These are phyloP conservation scores for Irpex sp. DNA, from an alignment of 1,284 basidiomycete species.

Conservation along the genomic window DNA sequence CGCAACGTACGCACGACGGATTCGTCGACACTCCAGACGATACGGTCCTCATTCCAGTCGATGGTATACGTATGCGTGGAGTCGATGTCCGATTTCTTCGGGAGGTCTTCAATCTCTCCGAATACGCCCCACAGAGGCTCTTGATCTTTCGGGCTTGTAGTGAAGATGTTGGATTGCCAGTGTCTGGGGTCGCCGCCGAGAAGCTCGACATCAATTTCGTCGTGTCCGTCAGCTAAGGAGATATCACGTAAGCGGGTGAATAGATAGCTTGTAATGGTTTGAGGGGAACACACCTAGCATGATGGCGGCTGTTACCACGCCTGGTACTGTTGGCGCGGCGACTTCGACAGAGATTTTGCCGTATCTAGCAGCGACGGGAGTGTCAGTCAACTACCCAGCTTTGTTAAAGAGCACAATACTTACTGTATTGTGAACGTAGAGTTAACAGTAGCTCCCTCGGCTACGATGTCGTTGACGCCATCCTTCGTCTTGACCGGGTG, in stretches of 20 bases:
- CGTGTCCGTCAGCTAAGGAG: constrained; percentile 26
- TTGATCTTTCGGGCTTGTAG: constrained; percentile 27
- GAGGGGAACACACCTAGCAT: constrained; percentile 27
- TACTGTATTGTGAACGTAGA: constrained; percentile 35
- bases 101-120: constrained; percentile 28
- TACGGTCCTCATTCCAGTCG: constrained; percentile 36
- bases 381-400: neutral
- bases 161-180: constrained; percentile 45
- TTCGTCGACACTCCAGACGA: constrained; percentile 40
- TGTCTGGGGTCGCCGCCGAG: constrained; percentile 33
- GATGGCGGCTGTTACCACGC: constrained; percentile 36
- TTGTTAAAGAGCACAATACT: neutral
- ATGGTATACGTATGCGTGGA: constrained; percentile 35
- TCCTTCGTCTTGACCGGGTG: constrained; percentile 26
- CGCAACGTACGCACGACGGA: constrained; percentile 29
- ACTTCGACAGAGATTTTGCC: constrained; percentile 34
- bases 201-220: constrained; percentile 44
- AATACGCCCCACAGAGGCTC: constrained; percentile 35
- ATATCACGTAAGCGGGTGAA: neutral
- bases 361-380: constrained; percentile 18
- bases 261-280: neutral
- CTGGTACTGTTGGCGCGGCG: constrained; percentile 27
- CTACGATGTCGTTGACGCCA: constrained; percentile 31
- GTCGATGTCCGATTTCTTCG: constrained; percentile 18
- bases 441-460: constrained; percentile 38